These are phyloP conservation scores for Tetraselmis chui DNA, from an alignment of 139 green algal genomes.

Conservation along the genomic window DNA sequence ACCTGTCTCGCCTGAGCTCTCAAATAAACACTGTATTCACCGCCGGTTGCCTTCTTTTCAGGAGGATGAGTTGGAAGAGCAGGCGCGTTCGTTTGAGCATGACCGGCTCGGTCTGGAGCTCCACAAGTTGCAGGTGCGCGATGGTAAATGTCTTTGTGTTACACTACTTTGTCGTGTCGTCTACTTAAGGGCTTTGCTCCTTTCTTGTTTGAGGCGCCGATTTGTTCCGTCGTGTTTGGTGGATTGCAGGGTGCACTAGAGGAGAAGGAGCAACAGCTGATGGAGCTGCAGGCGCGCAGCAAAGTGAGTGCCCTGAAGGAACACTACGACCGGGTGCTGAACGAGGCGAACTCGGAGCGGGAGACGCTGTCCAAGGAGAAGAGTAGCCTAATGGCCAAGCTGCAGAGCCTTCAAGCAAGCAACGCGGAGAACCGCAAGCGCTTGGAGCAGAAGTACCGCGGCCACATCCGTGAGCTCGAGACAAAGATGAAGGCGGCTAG, in stretches of 20 bases:
- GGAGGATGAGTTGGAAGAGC: not conserved
- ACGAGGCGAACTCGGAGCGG: conserved; percentile 17
- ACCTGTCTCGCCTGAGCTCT: too few relatives aligned
- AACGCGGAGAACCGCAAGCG: conserved; percentile 55
- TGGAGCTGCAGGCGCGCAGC: conserved; percentile 24
- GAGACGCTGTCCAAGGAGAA: conserved; percentile 24
- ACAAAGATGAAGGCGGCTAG: conserved; percentile 34
- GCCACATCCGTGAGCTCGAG: conserved; percentile 49
- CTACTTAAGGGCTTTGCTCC: too few relatives aligned
- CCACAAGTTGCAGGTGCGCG: not conserved
- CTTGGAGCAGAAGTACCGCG: conserved; percentile 47
- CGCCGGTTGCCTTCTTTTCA: too few relatives aligned
- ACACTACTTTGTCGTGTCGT: too few relatives aligned
- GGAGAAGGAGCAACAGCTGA: conserved; percentile 43
- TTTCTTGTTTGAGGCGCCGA: too few relatives aligned
- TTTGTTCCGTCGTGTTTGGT: too few relatives aligned
- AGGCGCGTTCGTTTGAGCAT: not conserved
- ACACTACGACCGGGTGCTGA: conserved; percentile 51
- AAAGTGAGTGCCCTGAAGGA: conserved; percentile 37
- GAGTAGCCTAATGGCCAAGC: conserved; percentile 24
- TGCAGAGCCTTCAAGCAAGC: conserved; percentile 35
- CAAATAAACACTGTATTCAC: too few relatives aligned
- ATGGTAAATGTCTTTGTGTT: too few relatives aligned
- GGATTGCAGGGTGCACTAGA: conserved; percentile 29
- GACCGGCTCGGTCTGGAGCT: not conserved